Conservation (phyloP, 148 eudicot genomes). For the Heliosperma pusillum region DNA sequence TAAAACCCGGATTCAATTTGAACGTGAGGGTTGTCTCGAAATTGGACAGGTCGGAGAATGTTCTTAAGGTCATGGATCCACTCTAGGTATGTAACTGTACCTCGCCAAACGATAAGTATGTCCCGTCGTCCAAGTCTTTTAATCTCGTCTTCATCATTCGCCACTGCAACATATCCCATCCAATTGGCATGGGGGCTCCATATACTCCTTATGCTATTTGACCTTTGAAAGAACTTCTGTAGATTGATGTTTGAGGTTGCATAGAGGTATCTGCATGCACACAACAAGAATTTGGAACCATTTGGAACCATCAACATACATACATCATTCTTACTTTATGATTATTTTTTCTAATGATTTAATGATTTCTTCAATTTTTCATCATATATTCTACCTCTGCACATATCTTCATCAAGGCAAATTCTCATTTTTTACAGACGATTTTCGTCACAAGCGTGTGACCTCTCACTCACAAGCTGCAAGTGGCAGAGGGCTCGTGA, state of each 20-base stretch:
- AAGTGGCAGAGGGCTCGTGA: too few species aligned
- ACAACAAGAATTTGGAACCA: constrained; percentile 1
- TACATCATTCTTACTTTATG: too few species aligned
- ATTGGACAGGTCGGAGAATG: constrained; percentile 60
- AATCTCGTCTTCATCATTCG: constrained; percentile 51
- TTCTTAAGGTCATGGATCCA: constrained; percentile 85
- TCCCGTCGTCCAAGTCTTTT: constrained; percentile 67
- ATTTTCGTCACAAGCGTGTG: too few species aligned
- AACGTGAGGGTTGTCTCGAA: constrained; percentile 51
- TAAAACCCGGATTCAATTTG: constrained; percentile 82
- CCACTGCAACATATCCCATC: constrained; percentile 86
- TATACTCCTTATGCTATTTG: constrained; percentile 49
- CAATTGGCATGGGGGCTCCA: constrained; percentile 94
- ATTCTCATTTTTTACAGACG: too few species aligned
- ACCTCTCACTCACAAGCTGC: too few species aligned
- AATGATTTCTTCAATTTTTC: too few species aligned
- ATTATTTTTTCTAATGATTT: too few species aligned
- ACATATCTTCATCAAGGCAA: too few species aligned
- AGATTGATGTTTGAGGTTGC: constrained; percentile 84
- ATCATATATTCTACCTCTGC: too few species aligned
- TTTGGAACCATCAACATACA: too few species aligned
- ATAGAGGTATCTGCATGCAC: constrained; percentile 46
- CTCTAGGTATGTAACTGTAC: constrained; percentile 75
- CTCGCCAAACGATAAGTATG: constrained; percentile 76
- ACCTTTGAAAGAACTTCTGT: constrained; percentile 71